phyloP scores from a whole-genome alignment of 352 stramenopile species.

The Globisporangium cystogenes region DNA sequence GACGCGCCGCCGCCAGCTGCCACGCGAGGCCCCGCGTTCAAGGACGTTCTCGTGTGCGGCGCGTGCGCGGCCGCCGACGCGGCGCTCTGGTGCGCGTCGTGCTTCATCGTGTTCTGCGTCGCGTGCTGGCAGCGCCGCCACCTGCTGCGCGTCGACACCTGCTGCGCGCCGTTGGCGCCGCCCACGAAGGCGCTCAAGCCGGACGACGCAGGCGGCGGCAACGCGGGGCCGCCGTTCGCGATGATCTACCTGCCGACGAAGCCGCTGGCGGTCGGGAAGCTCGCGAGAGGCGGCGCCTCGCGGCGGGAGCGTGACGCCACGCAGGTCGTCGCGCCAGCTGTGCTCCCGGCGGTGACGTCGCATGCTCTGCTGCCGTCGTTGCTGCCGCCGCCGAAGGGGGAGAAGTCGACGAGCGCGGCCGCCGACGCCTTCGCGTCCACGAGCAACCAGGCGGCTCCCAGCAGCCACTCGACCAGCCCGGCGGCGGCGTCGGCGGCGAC shows the following conservation, averaged over 20 bases:
- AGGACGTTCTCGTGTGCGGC: constrained; percentile 40
- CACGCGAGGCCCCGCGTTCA: too few species aligned
- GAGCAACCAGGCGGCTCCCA: constrained; percentile 15
- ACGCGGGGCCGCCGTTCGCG: constrained; percentile 18
- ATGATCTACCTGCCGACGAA: constrained; percentile 66
- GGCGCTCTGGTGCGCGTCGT: constrained; percentile 55
- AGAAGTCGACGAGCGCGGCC: background rate
- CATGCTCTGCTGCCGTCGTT: constrained; percentile 16
- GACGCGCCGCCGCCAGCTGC: background rate
- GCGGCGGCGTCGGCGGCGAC: constrained; percentile 2
- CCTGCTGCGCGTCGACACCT: constrained; percentile 36
- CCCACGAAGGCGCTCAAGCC: constrained; percentile 22
- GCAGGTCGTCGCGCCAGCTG: background rate
- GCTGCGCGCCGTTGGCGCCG: constrained; percentile 20
- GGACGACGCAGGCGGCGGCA: background rate
- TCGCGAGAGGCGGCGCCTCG: constrained; percentile 15
- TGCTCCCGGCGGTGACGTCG: constrained; percentile 10
- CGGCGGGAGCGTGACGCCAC: background rate
- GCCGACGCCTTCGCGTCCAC: constrained; percentile 13
- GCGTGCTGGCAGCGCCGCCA: constrained; percentile 49
- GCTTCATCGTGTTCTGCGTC: constrained; percentile 51
- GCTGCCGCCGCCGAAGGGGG: background rate
- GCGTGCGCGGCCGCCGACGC: constrained; percentile 24
- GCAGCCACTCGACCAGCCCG: background rate
- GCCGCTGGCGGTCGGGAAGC: constrained; percentile 18